Base-by-base conservation (phyloP, 2,329 filamentous ascomycete species). In the Capronia coronata region DNA sequence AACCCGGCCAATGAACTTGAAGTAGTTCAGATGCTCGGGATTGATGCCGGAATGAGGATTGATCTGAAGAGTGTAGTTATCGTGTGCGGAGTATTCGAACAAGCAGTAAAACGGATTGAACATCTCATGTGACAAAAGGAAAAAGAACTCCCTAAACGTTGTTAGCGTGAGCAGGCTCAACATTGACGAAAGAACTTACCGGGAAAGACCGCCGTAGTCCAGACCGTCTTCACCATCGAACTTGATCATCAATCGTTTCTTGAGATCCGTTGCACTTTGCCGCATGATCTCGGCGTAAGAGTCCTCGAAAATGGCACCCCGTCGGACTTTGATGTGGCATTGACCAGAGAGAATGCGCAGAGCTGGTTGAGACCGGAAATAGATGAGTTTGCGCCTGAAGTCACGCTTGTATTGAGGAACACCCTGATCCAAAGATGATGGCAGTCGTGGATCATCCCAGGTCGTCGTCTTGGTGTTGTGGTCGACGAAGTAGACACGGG, bases 51-150 rank as follows among this genome's bases (percentile, higher is more conserved):
- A 98, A 70, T 98, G 93, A 39, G 93, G 93, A 73, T 98, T 98
- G 75, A 98, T 98, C 72, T 98, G 93, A 48, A 98, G 84, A 23
- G 93, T 98, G 73, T 98, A 98, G 74, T 98, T 98, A 80, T 98
- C 93, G 75, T 98, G 93, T 32, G 93, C 93, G 21, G 93, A 97
- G 71, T 98, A 98, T 72, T 98, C 93, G 75, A 98, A 98, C 46
- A 98, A 77, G 68, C 93, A 98, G 75, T 98, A 98, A 73, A 98
- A 98, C 25, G 93, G 93, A 69, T 98, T 98, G 75, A 98, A 98
- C 93, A 98, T 98, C 75, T 98, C 93, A 72, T 98, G 93, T 13
- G 91, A 97, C 48, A 98, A 80, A 34, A 98, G 76, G 82, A 98
- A 98, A 77, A 98, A 98, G 76, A 98, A 98, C 71, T 98, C 93